These are phyloP conservation scores for Trichaptum fuscoviolaceum DNA, from an alignment of 768 basidiomycete species.

Conservation along the genomic window DNA sequence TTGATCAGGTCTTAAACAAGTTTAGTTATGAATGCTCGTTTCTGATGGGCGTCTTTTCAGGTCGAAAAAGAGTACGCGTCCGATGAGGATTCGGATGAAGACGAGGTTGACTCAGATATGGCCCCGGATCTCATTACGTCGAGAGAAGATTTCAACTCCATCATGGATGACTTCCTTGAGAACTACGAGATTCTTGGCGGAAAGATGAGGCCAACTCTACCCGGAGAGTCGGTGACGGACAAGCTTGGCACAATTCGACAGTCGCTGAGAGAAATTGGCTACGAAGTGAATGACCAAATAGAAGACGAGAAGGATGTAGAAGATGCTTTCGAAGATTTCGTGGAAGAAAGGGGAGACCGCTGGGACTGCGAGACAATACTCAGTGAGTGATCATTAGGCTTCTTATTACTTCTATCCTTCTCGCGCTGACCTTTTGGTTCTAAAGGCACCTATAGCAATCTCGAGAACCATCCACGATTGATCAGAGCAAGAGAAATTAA, in stretches of 20 bases:
- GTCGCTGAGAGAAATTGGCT: slow-evolving; percentile 18
- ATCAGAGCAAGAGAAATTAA: slow-evolving; percentile 62
- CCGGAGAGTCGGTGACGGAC: slow-evolving; percentile 65
- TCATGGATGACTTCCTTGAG: slow-evolving; percentile 91
- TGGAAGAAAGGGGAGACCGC: slow-evolving; percentile 51
- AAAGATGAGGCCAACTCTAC: slow-evolving; percentile 72
- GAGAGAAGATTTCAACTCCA: slow-evolving; percentile 82
- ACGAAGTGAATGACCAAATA: slow-evolving; percentile 31
- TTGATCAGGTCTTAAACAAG: slow-evolving; percentile 70
- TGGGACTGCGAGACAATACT: slow-evolving; percentile 99
- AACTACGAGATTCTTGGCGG: slow-evolving; percentile 89
- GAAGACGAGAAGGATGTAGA: slow-evolving; percentile 45
- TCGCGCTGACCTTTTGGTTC: slow-evolving; percentile 11
- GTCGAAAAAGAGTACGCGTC: slow-evolving; percentile 76
- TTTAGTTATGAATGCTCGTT: not conserved
- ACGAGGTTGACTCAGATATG: slow-evolving; percentile 31
- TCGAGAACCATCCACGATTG: slow-evolving; percentile 93
- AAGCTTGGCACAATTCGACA: slow-evolving; percentile 66
- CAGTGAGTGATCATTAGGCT: slow-evolving; percentile 46
- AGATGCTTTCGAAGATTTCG: slow-evolving; percentile 36
- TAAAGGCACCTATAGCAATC: slow-evolving; percentile 90
- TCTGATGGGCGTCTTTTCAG: slow-evolving; percentile 36
- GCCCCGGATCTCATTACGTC: slow-evolving; percentile 73
- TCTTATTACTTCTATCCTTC: not conserved
- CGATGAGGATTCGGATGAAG: slow-evolving; percentile 48